Evolutionary conservation across 495 filamentous ascomycete species (phyloP), one percentile per base, ranked within the genome.

Genomic region (Aspergillus sclerotioniger): DNA sequence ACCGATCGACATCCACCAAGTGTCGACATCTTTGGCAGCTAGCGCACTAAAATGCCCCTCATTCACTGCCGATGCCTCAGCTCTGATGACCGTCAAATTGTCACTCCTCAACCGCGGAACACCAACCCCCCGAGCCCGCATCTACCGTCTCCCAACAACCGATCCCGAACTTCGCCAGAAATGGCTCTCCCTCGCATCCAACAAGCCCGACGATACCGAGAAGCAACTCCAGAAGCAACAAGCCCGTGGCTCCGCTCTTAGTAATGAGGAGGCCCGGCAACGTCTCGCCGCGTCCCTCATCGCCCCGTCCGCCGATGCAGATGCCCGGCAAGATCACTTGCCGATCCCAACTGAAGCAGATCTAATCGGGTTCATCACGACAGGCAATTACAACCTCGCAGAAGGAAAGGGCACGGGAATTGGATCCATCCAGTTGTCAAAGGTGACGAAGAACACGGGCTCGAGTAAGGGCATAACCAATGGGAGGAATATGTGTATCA

Each of bases 301-400:
- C 31, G 61, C 71, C 3, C 62, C 64, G 2, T 45, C 46, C n/a
- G 17, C 47, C 12, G 51, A 60, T 59, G 58, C 74, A 57, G 63
- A 77, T 68, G 58, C 70, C 32, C 75, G 72, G 6, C 65, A 78
- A 19, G 79, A 79, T 0, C 84, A 90, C 57, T 84, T 90, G 0
- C 66, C 82, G 1, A 83, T 90, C 6, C 94, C 94, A 0, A 71
- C 74, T 1, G 88, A 89, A 58, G 79, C 82, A 13, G 90, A 96
- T 65, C 75, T 97, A 29, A 88, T 98, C 39, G 94, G 94, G 0
- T 98, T 96, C 67, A 86, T 97, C 19, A 96, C 91, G 20, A 89
- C 87, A 2, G 94, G 93, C 2, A 87, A 89, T 51, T 96, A 87
- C 61, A 89, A 89, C 61, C 77, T 97, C 3, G 85, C 84, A 6